phyloP scores from a whole-genome alignment of 2,329 filamentous ascomycete genomes.

The Cladosporium colombiae region DNA sequence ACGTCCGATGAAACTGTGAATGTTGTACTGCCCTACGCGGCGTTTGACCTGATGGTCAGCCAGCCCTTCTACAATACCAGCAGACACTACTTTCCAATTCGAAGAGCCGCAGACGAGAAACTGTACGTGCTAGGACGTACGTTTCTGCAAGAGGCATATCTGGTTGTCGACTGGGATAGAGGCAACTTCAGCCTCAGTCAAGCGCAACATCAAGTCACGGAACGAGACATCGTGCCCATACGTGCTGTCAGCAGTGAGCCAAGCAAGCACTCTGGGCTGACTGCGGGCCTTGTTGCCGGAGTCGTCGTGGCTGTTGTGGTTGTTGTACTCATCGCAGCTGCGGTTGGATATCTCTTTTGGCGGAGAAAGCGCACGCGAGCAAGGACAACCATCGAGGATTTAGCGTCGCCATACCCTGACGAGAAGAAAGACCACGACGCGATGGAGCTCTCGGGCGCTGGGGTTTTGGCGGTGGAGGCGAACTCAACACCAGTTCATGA shows the following conservation, averaged over 20 bases:
- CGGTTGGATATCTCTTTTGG: slow-evolving; percentile 3
- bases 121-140: slow-evolving; percentile 43
- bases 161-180: slow-evolving; percentile 41
- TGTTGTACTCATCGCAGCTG: neutral
- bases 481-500: slow-evolving; percentile 6
- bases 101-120: slow-evolving; percentile 39
- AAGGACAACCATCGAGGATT: neutral
- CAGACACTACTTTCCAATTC: slow-evolving; percentile 42
- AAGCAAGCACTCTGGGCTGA: slow-evolving; percentile 3
- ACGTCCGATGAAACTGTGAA: slow-evolving; percentile 13
- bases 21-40: slow-evolving; percentile 41
- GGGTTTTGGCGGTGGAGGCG: neutral
- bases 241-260: neutral
- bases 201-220: neutral
- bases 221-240: slow-evolving; percentile 5
- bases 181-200: slow-evolving; percentile 31
- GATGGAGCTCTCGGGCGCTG: neutral
- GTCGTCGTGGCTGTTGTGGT: slow-evolving; percentile 5
- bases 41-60: slow-evolving; percentile 38
- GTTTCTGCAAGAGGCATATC: slow-evolving; percentile 45
- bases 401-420: neutral
- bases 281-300: slow-evolving; percentile 10
- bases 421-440: neutral
- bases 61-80: slow-evolving; percentile 28
- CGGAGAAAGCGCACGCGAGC: neutral